Evolutionary conservation across 164 flowering plant genomes (phyloP), one percentile per base, ranked within the genome.

Genomic region (Vitis amurensis): DNA sequence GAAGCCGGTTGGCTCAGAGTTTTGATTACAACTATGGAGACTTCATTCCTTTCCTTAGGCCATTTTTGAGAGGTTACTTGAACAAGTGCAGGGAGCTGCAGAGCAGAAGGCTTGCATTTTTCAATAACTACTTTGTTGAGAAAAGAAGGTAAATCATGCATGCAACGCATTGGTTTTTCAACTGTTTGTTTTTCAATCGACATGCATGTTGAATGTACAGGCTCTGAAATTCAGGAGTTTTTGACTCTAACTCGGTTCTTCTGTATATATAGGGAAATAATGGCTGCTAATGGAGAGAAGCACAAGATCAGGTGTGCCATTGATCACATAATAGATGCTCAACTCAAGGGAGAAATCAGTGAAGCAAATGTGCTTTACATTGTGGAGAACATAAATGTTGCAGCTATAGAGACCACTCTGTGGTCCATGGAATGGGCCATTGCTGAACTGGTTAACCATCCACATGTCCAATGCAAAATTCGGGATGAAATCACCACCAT

Each of bases 11-110:
- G 76, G 92, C 91, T 19, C 94, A 90, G 77, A 88, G 92, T 50
- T 88, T 90, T 59, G 90, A 89, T 76, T 89, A 89, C 47, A 89
- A 89, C 19, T 89, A 87, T 67, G 94, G 91, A 2, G 94, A 89
- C 71, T 89, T 87, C 64, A 86, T 89, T 48, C 94, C 94, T n/a
- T 6, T 87, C 30, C 83, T 89, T 10, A 80, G 94, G 55, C 94
- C 94, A 0, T 85, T 88, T 63, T 71, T 89, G 71, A 82, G 83
- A 61, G 82, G 89, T 2, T 90, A 90, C 60, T 68, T 90, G 81
- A 84, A 81, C 72, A 82, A 71, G 55, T 90, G 94, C 81, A 85
- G 70, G 63, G 90, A 88, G 8, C 71, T 90, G 69, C 82, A 86
- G 77, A 60, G 66, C 15, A 80, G 84, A 58, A 73, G 92, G 73